Base-by-base conservation (phyloP, 768 basidiomycete genomes). In the Mycena kentingensis region DNA sequence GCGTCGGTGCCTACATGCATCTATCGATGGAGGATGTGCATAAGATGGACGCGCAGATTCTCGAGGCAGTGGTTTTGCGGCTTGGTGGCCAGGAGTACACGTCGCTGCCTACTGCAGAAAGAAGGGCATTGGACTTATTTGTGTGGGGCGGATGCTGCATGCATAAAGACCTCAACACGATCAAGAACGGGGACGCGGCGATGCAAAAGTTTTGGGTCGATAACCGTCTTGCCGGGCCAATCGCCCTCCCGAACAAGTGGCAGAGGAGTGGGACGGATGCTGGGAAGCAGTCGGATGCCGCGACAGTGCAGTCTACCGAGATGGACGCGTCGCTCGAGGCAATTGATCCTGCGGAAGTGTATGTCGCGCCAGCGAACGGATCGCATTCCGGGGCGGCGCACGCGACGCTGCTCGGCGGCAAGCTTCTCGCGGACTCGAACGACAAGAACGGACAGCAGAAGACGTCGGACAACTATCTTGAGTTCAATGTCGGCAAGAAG, bases 141-240 rank as follows among this genome's bases (percentile, higher is more conserved):
- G 51, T 75, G 6, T 70, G 66, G 65, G 68, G 55, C 21, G 72
- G 71, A 1, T 75, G 73, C 54, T 69, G 67, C 38, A 71, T 71
- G 68, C 73, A 75, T 58, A 74, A 74, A 54, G 71, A 73, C 22
- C 58, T 61, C 35, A 75, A 74, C 46, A 55, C 60, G 10, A 57
- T 71, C 38, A 69, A 70, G 41, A 69, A 61, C 7, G 71, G 71
- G 0, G 60, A 62, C 36, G 22, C 25, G 11, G 58, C 52, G 31
- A 70, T 73, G 67, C 37, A 38, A 19, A 19, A 11, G 13, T 38
- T 15, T 19, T 38, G 37, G 37, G 37, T 15, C 19, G 19, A 13
- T 8, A 38, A 38, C 19, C 13, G 8, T 6, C 37, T 13, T 38
- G 21, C 21, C 21, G 13, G 13, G 21, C 37, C 37, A 18, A 19